Conservation (phyloP, 192 early-diverging fungal genomes). For the Hyaloraphidium curvatum region DNA sequence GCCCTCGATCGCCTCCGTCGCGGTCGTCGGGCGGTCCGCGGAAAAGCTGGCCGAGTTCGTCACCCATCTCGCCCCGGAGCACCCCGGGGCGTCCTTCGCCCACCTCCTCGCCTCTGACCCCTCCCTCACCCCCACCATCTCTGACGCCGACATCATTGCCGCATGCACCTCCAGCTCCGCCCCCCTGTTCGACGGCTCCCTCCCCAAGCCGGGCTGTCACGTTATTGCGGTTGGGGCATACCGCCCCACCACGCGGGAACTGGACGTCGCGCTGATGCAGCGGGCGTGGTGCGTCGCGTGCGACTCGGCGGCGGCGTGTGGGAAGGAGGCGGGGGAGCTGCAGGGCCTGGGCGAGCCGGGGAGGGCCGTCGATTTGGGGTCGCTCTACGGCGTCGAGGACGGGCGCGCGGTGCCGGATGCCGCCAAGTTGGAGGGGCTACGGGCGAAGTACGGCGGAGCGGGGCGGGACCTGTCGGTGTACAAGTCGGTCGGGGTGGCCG, state of each 20-base stretch:
- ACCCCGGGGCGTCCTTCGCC: constrained; percentile 14
- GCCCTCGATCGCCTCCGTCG: constrained; percentile 16
- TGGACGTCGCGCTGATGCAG: constrained; percentile 18
- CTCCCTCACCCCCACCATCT: constrained; percentile 12
- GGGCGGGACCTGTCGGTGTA: constrained; percentile 22
- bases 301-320: constrained; percentile 19
- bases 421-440: no score
- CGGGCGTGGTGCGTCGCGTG: constrained; percentile 16
- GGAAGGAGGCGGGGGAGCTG: constrained; percentile 27
- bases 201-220: constrained; percentile 20
- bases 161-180: constrained; percentile 26
- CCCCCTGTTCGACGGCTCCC: constrained; percentile 20
- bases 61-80: constrained; percentile 6
- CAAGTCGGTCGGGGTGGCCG: constrained; percentile 32
- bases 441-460: no score
- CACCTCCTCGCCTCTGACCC: constrained; percentile 3
- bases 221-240: constrained; percentile 31
- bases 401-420: background rate
- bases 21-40: constrained; percentile 23
- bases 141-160: constrained; percentile 24
- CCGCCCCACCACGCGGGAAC: constrained; percentile 25
- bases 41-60: constrained; percentile 14
- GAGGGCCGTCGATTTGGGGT: no score
- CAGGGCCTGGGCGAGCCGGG: no score
- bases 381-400: constrained; percentile 17